Evolutionary conservation across 2,329 filamentous ascomycete genomes (phyloP), one percentile per base, ranked within the genome.

Genomic region (Talaromyces funiculosus): DNA sequence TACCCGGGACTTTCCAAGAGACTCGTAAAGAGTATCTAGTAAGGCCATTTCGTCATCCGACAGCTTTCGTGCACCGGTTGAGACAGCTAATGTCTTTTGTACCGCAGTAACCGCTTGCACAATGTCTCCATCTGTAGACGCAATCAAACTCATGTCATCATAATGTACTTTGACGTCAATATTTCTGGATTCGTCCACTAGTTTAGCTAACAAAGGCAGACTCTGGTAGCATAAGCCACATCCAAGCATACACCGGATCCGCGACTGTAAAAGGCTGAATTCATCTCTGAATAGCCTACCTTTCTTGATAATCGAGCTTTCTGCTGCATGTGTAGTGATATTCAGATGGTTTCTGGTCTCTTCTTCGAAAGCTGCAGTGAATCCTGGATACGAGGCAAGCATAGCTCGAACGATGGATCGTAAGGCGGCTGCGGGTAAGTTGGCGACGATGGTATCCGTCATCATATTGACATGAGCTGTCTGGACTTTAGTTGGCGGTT

Each of bases 401-500:
- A 61, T 12, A 38, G 53, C 31, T 29, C 76, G 67, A 57, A 78
- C 65, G 4, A 79, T 68, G 6, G 69, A 68, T 3, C 77, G 73
- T 16, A 80, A 63, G 4, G 71, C 76, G n/a, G 77, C 75, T 0
- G 68, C 64, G 0, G 75, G 70, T 24, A 80, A 62, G 49, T 76
- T 79, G n/a, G 72, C 74, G 57, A 80, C 76, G 60, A 79, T 72
- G 3, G 73, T 77, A 60, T 79, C 77, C 2, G 73, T 76, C 77
- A 79, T 79, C 73, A 79, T 77, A 57, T 80, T 80, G 63, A 79
- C 75, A 64, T 80, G 77, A 26, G 76, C 73, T 62, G 53, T 56
- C 62, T 64, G 31, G 57, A 43, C 40, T n/a, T 29, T 57, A 60
- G 16, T 38, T 37, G 16, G 29, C 26, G 29, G 33, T 18, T 43